Evolutionary conservation across 2,329 filamentous ascomycete genomes (phyloP).

Genomic region (Fusarium hostae): DNA sequence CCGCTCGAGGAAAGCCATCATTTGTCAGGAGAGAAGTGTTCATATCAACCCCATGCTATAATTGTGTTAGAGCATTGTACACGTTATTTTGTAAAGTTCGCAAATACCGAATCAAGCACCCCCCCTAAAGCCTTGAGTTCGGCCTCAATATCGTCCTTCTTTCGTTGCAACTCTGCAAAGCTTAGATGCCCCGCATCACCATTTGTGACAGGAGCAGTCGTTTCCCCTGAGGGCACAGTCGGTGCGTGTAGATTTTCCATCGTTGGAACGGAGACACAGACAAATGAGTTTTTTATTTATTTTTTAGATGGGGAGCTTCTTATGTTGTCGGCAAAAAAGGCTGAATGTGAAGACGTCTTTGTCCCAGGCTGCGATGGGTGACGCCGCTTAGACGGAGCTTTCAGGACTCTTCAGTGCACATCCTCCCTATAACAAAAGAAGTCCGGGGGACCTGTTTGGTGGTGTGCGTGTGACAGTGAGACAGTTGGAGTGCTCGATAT

Average conservation of each 20-base stretch:
- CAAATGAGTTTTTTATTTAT: not conserved
- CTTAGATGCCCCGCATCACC: conserved; percentile 73
- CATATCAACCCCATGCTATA: conserved; percentile 92
- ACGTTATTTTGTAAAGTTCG: not conserved
- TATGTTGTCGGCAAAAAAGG: conserved; percentile 2
- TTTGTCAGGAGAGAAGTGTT: conserved; percentile 85
- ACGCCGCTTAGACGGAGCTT: conserved; percentile 29
- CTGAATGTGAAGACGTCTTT: conserved; percentile 5
- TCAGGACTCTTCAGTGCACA: conserved; percentile 17
- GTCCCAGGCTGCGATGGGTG: conserved; percentile 34
- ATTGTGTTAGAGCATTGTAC: conserved; percentile 34
- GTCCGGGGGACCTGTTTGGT: not conserved
- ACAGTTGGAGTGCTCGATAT: not conserved
- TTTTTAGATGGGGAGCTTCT: not conserved
- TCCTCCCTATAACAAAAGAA: not conserved
- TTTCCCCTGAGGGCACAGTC: conserved; percentile 78
- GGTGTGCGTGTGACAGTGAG: not conserved
- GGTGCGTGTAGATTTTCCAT: conserved; percentile 70
- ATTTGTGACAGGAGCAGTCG: conserved; percentile 68
- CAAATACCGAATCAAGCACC: conserved; percentile 85
- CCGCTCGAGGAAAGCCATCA: conserved; percentile 91
- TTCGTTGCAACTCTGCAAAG: conserved; percentile 81
- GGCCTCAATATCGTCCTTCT: conserved; percentile 86
- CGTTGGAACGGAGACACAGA: conserved; percentile 31
- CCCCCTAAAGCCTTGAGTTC: conserved; percentile 86